phyloP scores from a whole-genome alignment of 164 flowering plant genomes.

The Taxillus chinensis region DNA sequence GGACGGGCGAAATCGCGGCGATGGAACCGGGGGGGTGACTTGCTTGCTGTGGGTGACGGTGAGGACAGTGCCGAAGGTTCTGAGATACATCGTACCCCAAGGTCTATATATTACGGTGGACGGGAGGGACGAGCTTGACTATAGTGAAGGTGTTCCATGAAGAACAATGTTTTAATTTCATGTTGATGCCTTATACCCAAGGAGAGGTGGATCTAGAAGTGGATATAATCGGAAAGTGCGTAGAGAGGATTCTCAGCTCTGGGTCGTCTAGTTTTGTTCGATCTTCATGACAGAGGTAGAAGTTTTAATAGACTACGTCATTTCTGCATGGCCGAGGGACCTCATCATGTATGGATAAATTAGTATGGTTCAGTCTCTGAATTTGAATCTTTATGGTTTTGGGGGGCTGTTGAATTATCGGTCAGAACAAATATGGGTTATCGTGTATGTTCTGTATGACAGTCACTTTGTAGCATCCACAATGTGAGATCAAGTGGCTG shows the following conservation, averaged over 20 bases:
- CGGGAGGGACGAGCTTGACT: constrained; percentile 76
- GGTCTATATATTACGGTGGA: constrained; percentile 87
- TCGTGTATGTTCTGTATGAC: too few relatives aligned
- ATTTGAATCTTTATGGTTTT: too few relatives aligned
- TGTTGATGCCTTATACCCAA: constrained; percentile 88
- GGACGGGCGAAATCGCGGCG: constrained; percentile 71
- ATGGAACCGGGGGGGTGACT: constrained; percentile 60
- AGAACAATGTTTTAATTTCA: constrained; percentile 68
- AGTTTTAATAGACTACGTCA: too few relatives aligned
- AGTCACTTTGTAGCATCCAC: too few relatives aligned
- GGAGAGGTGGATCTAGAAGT: constrained; percentile 92
- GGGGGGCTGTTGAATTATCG: too few relatives aligned
- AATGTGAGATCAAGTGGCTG: too few relatives aligned
- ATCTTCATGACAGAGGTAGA: constrained; percentile 13
- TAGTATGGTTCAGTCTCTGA: too few relatives aligned
- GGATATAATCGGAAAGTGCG: constrained; percentile 90
- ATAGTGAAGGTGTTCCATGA: constrained; percentile 79
- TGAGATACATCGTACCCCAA: constrained; percentile 76
- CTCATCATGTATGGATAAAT: too few relatives aligned
- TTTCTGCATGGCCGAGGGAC: too few relatives aligned
- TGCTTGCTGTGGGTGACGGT: constrained; percentile 72
- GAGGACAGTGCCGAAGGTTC: constrained; percentile 36
- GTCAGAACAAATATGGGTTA: too few relatives aligned
- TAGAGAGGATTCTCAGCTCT: constrained; percentile 62
- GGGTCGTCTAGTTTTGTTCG: constrained; percentile 37